phyloP scores from a whole-genome alignment of 176 grass and related monocot species.

The Puya raimondii region DNA sequence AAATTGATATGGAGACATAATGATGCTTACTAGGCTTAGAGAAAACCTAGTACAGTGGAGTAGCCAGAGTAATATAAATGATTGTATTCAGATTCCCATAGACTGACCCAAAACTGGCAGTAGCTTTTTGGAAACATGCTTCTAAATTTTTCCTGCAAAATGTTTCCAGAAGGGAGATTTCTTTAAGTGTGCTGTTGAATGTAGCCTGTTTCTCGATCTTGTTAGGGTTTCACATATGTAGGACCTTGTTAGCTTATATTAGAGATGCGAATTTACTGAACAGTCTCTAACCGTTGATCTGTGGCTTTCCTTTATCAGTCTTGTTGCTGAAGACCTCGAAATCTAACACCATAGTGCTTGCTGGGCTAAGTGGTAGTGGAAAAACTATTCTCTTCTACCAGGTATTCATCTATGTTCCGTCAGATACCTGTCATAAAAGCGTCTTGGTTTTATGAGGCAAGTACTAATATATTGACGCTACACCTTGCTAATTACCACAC shows the following conservation, averaged over 20 bases:
- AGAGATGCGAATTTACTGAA: conserved; percentile 3
- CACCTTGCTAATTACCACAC: no score
- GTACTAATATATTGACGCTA: no score
- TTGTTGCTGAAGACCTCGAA: conserved; percentile 58
- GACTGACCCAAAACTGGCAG: no score
- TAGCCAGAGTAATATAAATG: no score
- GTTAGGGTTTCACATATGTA: not conserved
- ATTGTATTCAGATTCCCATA: no score
- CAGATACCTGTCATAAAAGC: not conserved
- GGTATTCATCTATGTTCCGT: conserved; percentile 28
- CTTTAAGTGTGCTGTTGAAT: not conserved
- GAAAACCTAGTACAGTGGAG: no score
- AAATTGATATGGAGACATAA: not conserved
- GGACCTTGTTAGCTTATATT: not conserved
- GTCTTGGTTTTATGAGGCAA: not conserved
- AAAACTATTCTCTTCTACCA: conserved; percentile 95
- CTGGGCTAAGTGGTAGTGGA: conserved; percentile 79
- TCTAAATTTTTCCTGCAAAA: not conserved
- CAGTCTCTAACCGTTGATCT: not conserved
- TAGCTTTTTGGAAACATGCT: no score
- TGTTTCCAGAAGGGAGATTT: not conserved
- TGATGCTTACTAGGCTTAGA: not conserved
- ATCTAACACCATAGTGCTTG: conserved; percentile 65
- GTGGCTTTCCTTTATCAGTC: conserved; percentile 28
- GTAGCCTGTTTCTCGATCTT: not conserved